Evolutionary conservation across 169 alveolate genomes (phyloP).

Genomic region (Perkinsus marinus): DNA sequence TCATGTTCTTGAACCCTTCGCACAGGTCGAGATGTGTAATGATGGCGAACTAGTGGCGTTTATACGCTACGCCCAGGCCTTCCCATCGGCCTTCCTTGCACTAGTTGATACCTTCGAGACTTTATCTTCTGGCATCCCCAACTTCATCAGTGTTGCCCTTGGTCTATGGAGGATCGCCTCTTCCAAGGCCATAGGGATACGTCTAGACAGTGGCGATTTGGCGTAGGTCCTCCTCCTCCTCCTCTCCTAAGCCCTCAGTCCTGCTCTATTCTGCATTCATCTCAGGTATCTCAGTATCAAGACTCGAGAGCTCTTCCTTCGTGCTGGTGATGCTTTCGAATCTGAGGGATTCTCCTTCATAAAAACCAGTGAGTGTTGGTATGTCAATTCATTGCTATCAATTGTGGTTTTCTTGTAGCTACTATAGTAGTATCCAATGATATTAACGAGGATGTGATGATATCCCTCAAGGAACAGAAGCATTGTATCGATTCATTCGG

Average conservation of each 20-base stretch:
- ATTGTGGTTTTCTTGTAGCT: not conserved
- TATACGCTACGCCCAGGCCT: conserved; percentile 53
- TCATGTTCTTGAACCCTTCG: not conserved
- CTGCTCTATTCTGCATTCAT: no score
- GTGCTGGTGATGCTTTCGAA: not conserved
- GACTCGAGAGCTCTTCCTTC: not conserved
- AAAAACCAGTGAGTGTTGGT: no score
- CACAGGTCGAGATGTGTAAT: conserved; percentile 16
- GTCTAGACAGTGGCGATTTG: conserved; percentile 77
- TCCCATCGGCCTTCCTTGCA: conserved; percentile 46
- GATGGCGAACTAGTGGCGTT: conserved; percentile 66
- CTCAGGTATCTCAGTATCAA: not conserved
- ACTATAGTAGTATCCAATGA: conserved; percentile 65
- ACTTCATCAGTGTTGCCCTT: conserved; percentile 59
- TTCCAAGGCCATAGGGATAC: conserved; percentile 57
- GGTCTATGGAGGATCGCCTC: conserved; percentile 47
- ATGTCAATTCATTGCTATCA: not conserved
- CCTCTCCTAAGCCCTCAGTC: no score
- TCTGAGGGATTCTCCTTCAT: not conserved
- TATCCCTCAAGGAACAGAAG: conserved; percentile 13
- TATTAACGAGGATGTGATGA: conserved; percentile 12
- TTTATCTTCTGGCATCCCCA: conserved; percentile 53
- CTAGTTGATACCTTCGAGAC: conserved; percentile 59
- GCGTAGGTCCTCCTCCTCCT: no score
- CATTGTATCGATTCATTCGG: conserved; percentile 75